Percentiles rank a stretch among this genome's conserved stretches.
phyloP scores from a whole-genome alignment of 352 stramenopile species.

The Phytophthora ramorum region DNA sequence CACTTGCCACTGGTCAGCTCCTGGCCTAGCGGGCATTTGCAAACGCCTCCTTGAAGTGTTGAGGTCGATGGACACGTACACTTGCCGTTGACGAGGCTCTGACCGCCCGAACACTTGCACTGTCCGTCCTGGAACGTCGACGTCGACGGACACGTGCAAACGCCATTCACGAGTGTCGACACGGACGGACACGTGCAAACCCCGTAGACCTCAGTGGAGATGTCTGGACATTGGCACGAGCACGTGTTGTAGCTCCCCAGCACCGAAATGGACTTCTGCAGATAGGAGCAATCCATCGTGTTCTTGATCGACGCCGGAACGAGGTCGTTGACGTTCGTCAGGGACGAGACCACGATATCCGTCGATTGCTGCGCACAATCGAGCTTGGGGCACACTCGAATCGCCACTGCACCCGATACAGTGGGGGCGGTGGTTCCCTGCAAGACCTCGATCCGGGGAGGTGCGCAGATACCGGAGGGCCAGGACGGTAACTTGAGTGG shows the following conservation, averaged over 20 bases:
- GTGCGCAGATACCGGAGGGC: neutral
- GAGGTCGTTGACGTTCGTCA: neutral
- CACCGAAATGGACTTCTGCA: neutral
- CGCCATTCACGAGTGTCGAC: neutral
- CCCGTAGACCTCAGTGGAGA: neutral
- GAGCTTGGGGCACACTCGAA: neutral
- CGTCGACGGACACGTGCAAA: slow-evolving; percentile 2
- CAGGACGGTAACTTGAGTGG: neutral
- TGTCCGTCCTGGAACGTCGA: neutral
- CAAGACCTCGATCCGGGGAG: neutral
- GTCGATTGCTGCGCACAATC: neutral
- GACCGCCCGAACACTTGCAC: slow-evolving; percentile 2
- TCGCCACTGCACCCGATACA: neutral
- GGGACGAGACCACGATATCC: neutral
- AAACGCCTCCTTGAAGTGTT: neutral
- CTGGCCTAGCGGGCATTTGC: neutral
- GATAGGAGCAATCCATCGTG: neutral
- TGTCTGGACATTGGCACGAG: neutral
- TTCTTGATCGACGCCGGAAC: neutral
- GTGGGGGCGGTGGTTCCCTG: neutral
- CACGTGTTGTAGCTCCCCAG: neutral
- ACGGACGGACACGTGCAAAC: neutral
- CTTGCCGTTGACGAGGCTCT: neutral
- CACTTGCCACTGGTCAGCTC: neutral
- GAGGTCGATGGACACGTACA: slow-evolving; percentile 4